Conservation (phyloP, 2,329 filamentous ascomycete species). For the Curvularia lunata region DNA sequence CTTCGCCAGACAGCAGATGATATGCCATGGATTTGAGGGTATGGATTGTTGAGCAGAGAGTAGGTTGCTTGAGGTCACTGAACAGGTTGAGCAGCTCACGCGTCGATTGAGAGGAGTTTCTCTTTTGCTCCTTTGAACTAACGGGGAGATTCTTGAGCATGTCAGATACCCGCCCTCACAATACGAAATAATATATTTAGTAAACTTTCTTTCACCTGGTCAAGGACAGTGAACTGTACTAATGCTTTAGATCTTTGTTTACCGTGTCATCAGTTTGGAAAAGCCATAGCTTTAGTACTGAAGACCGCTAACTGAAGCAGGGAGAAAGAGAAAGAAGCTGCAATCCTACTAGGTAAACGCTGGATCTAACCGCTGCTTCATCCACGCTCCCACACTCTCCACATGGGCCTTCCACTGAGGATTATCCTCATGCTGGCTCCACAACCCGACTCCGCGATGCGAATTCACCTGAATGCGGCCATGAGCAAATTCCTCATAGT, state of each 20-base stretch:
- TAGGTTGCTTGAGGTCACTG: not conserved
- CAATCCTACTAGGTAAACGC: not conserved
- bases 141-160: not conserved
- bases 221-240: not conserved
- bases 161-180: not conserved
- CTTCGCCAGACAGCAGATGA: not conserved
- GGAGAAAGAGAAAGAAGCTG: not conserved
- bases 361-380: constrained; percentile 31
- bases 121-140: not conserved
- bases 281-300: not conserved
- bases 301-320: not conserved
- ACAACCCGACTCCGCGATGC: constrained; percentile 32
- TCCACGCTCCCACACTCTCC: constrained; percentile 35
- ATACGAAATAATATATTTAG: not conserved
- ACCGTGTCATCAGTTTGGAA: not conserved
- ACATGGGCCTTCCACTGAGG: constrained; percentile 19
- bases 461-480: constrained; percentile 26
- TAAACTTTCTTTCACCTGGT: not conserved
- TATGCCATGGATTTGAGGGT: not conserved
- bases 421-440: constrained; percentile 26
- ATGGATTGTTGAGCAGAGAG: not conserved
- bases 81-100: not conserved
- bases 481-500: constrained; percentile 37
- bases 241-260: not conserved
- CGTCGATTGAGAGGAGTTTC: not conserved